A percentile compares a stretch with the other conserved stretches of the same genome.
phyloP scores from a whole-genome alignment of 768 basidiomycete species.

The Mycena galopus region DNA sequence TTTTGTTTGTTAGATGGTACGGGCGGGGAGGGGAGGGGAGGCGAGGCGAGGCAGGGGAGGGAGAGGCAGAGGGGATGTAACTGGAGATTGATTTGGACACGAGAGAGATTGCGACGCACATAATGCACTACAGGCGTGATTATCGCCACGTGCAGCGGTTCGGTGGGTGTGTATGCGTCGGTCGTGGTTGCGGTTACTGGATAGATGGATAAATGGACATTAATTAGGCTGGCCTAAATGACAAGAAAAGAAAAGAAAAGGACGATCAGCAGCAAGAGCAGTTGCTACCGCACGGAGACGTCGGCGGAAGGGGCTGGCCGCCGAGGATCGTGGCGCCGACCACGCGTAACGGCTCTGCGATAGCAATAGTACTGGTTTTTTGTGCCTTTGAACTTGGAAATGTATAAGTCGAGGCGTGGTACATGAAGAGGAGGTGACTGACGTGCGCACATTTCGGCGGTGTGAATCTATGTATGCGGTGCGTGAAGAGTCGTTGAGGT shows the following conservation, averaged over 20 bases:
- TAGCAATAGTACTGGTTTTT: too few species aligned
- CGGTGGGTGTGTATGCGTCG: too few species aligned
- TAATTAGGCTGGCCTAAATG: too few species aligned
- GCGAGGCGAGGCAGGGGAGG: not conserved
- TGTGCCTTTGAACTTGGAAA: too few species aligned
- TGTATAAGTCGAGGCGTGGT: too few species aligned
- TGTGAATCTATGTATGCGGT: too few species aligned
- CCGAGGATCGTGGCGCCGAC: slow-evolving; percentile 17
- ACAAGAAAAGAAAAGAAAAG: slow-evolving; percentile 23
- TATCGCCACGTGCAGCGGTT: slow-evolving; percentile 39
- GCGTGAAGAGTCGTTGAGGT: too few species aligned
- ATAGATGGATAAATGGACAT: too few species aligned
- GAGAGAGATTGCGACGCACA: slow-evolving; percentile 35
- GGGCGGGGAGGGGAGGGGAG: not conserved
- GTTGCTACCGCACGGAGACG: slow-evolving; percentile 5
- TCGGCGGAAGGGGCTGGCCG: slow-evolving; percentile 1
- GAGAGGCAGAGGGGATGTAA: not conserved
- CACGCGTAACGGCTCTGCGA: not conserved
- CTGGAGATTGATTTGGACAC: too few species aligned
- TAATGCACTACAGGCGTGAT: slow-evolving; percentile 47
- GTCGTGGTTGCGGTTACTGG: too few species aligned
- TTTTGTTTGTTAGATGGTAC: not conserved
- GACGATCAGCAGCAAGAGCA: slow-evolving; percentile 10
- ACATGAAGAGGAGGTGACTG: too few species aligned
- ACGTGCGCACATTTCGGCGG: too few species aligned